Percentiles rank a stretch among this genome's conserved stretches.
phyloP scores from a whole-genome alignment of 1,139 yeast species.

The Meyerozyma elateridarum region DNA sequence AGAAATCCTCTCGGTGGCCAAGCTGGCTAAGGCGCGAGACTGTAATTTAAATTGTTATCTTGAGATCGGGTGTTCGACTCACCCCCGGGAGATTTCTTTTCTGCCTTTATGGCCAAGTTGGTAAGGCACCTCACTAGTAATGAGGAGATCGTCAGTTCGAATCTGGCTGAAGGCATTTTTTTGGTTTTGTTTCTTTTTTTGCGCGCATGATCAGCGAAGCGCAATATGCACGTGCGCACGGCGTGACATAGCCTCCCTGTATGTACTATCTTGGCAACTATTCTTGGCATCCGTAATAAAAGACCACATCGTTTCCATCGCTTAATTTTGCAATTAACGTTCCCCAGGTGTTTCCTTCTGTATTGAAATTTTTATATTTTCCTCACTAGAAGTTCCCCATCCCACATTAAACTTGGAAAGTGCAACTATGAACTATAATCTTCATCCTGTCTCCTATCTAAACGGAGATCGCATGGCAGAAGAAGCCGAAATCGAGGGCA shows the following conservation, averaged over 20 bases:
- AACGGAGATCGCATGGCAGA: conserved; percentile 22
- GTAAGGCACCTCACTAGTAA: conserved; percentile 92
- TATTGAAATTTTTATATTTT: too few relatives aligned
- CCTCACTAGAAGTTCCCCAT: too few relatives aligned
- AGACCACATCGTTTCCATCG: too few relatives aligned
- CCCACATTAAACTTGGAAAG: too few relatives aligned
- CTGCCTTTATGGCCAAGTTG: conserved; percentile 55
- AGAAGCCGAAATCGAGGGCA: conserved; percentile 7
- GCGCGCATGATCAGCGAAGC: neutral
- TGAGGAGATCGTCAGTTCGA: conserved; percentile 89
- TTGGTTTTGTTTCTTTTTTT: conserved; percentile 13
- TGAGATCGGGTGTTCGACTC: conserved; percentile 20
- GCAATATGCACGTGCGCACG: neutral
- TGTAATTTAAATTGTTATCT: conserved; percentile 15
- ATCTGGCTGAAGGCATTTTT: conserved; percentile 68
- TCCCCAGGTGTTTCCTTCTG: too few relatives aligned
- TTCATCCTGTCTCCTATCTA: conserved; percentile 43
- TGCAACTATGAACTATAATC: conserved; percentile 37
- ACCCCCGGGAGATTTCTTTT: conserved; percentile 15
- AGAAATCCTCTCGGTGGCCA: conserved; percentile 16
- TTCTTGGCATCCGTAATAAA: conserved; percentile 4
- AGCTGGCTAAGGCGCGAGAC: conserved; percentile 20
- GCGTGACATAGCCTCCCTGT: conserved; percentile 2
- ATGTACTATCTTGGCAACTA: conserved; percentile 1
- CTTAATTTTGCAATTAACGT: too few relatives aligned